Conservation (phyloP, 2,329 filamentous ascomycete species). For the Ceratocystiopsis minuta region DNA sequence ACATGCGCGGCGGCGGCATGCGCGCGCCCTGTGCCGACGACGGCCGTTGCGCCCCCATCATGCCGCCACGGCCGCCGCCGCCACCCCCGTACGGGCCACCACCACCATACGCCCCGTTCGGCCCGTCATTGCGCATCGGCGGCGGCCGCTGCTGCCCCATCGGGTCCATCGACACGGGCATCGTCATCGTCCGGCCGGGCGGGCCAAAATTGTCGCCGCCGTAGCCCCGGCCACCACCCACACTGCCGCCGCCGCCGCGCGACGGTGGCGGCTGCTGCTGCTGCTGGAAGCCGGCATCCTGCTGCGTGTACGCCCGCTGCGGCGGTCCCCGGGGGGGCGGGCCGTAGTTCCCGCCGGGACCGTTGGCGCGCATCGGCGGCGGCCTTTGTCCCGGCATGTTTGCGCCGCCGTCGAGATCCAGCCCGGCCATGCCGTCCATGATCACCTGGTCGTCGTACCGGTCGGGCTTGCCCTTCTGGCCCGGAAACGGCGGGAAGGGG, state of each 20-base stretch:
- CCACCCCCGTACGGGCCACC: slow-evolving; percentile 15
- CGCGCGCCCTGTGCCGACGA: slow-evolving; percentile 30
- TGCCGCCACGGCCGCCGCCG: slow-evolving; percentile 13
- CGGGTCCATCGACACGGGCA: slow-evolving; percentile 31
- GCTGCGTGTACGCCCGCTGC: slow-evolving; percentile 9
- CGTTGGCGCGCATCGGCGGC: slow-evolving; percentile 2
- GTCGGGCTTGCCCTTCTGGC: slow-evolving; percentile 21
- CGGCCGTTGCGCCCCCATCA: slow-evolving; percentile 26
- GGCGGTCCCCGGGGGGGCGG: slow-evolving; percentile 6
- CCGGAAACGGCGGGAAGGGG: slow-evolving; percentile 25
- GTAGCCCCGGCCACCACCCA: slow-evolving; percentile 10
- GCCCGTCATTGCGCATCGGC: slow-evolving; percentile 13
- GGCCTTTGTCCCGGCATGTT: slow-evolving; percentile 8
- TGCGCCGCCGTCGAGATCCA: slow-evolving; percentile 15
- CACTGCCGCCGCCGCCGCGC: slow-evolving; percentile 1
- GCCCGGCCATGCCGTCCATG: slow-evolving; percentile 21
- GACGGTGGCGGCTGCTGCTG: slow-evolving; percentile 15
- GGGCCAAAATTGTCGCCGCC: slow-evolving; percentile 28
- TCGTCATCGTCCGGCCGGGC: slow-evolving; percentile 41
- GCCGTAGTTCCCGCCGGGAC: slow-evolving; percentile 9
- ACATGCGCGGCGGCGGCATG: no score
- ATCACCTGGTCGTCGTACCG: slow-evolving; percentile 23
- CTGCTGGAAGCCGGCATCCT: slow-evolving; percentile 12
- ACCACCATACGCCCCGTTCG: slow-evolving; percentile 9
- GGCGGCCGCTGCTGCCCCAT: slow-evolving; percentile 20